Conservation (phyloP, 2,329 filamentous ascomycete genomes). For the Colletotrichum filicis region DNA sequence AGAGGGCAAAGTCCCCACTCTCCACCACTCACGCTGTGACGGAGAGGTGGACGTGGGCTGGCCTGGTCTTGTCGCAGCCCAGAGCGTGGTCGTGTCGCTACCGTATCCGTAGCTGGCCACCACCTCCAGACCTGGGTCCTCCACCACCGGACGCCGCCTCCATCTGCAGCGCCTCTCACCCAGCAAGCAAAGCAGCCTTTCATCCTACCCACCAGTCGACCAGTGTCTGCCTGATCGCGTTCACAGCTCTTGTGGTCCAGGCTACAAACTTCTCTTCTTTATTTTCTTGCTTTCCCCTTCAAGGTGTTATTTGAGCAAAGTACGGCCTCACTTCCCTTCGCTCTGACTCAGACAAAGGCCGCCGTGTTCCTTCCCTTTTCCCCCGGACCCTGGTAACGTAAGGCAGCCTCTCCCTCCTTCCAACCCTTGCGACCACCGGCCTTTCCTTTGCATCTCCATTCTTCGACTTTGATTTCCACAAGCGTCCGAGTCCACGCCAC, state of each 20-base stretch:
- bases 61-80: neutral
- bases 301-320: neutral
- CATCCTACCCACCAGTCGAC: conserved; percentile 1
- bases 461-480: conserved; percentile 13
- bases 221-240: conserved; percentile 25
- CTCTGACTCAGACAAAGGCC: conserved; percentile 33
- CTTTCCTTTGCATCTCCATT: neutral
- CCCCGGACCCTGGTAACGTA: conserved; percentile 11
- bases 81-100: neutral
- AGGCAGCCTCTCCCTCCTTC: conserved; percentile 25
- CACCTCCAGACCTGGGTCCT: conserved; percentile 10
- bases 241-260: conserved; percentile 7
- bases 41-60: neutral
- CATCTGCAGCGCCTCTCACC: conserved; percentile 11
- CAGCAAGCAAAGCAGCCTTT: conserved; percentile 7
- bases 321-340: neutral
- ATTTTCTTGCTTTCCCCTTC: conserved; percentile 2
- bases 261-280: conserved; percentile 24
- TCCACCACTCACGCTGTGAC: conserved; percentile 10
- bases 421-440: conserved; percentile 27
- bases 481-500: conserved; percentile 7
- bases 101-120: conserved; percentile 1
- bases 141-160: conserved; percentile 32
- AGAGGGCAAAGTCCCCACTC: neutral
- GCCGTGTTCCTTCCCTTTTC: conserved; percentile 17